phyloP scores from a whole-genome alignment of 352 stramenopile species.

The Halophytophthora polymorphica region DNA sequence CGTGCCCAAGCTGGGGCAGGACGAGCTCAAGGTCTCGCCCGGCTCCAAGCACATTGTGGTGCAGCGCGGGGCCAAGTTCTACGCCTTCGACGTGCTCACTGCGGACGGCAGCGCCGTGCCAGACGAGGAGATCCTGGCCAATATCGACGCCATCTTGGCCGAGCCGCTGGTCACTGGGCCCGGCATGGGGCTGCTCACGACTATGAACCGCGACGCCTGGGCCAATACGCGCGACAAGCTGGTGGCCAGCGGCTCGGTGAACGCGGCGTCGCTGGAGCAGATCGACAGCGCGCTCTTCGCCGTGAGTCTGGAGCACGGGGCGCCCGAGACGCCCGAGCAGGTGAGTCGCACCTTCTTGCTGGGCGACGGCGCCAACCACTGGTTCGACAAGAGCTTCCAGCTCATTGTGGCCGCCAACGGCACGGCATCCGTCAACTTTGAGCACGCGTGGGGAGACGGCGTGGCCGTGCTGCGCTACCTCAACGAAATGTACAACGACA shows the following conservation, averaged over 20 bases:
- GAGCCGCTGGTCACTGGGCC: slow-evolving; percentile 49
- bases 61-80: slow-evolving; percentile 84
- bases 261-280: slow-evolving; percentile 66
- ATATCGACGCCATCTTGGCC: slow-evolving; percentile 81
- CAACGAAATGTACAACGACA: slow-evolving; percentile 86
- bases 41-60: slow-evolving; percentile 81
- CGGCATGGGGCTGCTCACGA: slow-evolving; percentile 77
- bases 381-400: slow-evolving; percentile 93
- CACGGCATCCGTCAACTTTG: slow-evolving; percentile 85
- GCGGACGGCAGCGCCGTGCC: slow-evolving; percentile 50
- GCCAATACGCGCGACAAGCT: slow-evolving; percentile 61
- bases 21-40: slow-evolving; percentile 66
- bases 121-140: slow-evolving; percentile 79
- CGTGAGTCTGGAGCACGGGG: slow-evolving; percentile 70
- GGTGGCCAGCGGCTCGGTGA: slow-evolving; percentile 42
- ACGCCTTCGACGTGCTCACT: slow-evolving; percentile 83
- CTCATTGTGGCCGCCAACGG: slow-evolving; percentile 83
- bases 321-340: slow-evolving; percentile 49
- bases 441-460: slow-evolving; percentile 89
- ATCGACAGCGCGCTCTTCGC: slow-evolving; percentile 89
- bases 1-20: slow-evolving; percentile 56
- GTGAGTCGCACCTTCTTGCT: slow-evolving; percentile 79
- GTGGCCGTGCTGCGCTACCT: slow-evolving; percentile 87
- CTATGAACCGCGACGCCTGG: slow-evolving; percentile 83
- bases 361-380: slow-evolving; percentile 85